These are phyloP conservation scores for Sporothrix variecibatus DNA, from an alignment of 2,329 filamentous ascomycete genomes.

Conservation along the genomic window DNA sequence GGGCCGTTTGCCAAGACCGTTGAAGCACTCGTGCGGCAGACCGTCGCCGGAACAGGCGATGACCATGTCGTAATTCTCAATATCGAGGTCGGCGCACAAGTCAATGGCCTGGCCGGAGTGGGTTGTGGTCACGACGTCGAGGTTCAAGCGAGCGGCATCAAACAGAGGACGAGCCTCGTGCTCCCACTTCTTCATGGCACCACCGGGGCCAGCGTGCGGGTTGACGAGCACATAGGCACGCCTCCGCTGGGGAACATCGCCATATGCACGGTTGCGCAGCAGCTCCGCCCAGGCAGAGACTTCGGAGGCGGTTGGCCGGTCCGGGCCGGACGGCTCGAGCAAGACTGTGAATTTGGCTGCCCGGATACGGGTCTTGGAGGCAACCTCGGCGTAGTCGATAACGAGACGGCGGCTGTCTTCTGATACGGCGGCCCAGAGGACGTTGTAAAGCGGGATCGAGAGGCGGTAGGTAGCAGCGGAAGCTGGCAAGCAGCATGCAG, in stretches of 20 bases:
- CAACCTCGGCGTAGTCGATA: slow-evolving; percentile 70
- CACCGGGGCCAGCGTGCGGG: slow-evolving; percentile 82
- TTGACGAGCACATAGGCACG: slow-evolving; percentile 89
- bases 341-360: slow-evolving; percentile 48
- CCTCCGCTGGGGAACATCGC: slow-evolving; percentile 65
- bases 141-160: slow-evolving; percentile 72
- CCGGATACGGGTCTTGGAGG: slow-evolving; percentile 61
- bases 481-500: neutral
- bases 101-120: slow-evolving; percentile 76
- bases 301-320: slow-evolving; percentile 42
- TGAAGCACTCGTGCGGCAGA: slow-evolving; percentile 90
- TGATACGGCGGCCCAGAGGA: slow-evolving; percentile 74
- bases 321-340: slow-evolving; percentile 28
- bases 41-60: slow-evolving; percentile 92
- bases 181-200: slow-evolving; percentile 71
- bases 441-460: slow-evolving; percentile 73
- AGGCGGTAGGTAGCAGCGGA: slow-evolving; percentile 22
- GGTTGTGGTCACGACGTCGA: slow-evolving; percentile 73
- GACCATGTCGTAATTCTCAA: slow-evolving; percentile 80
- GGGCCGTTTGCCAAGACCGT: slow-evolving; percentile 75
- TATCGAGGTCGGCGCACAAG: slow-evolving; percentile 73
- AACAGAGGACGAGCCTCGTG: slow-evolving; percentile 79
- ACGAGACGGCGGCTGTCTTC: slow-evolving; percentile 57
- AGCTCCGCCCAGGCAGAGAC: slow-evolving; percentile 62
- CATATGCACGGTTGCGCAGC: slow-evolving; percentile 72